These are phyloP conservation scores for Rhizopus sp. DNA, from an alignment of 371 early-diverging fungal genomes.

Conservation along the genomic window DNA sequence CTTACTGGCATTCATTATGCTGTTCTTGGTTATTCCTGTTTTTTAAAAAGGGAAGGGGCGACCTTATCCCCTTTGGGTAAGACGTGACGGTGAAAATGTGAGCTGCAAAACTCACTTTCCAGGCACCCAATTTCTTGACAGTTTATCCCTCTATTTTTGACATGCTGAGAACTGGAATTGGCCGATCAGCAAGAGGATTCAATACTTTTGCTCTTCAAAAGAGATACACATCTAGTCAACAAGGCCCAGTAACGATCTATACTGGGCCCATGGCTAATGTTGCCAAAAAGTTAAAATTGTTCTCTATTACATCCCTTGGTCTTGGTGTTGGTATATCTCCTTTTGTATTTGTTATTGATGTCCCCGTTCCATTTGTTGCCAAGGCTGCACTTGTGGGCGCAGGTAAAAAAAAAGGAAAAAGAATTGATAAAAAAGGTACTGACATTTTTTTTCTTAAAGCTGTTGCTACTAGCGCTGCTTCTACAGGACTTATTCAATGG, in stretches of 20 bases:
- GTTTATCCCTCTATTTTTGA: conserved; percentile 5
- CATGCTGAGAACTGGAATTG: conserved; percentile 19
- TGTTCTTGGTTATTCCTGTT: neutral
- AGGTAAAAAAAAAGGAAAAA: conserved; percentile 29
- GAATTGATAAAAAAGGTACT: neutral
- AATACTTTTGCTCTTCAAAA: neutral
- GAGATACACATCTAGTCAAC: conserved; percentile 3
- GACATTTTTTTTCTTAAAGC: conserved; percentile 29
- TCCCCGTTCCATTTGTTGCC: conserved; percentile 59
- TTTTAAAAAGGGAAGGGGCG: no score
- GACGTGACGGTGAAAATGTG: neutral
- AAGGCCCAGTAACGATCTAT: conserved; percentile 42
- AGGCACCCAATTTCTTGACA: neutral
- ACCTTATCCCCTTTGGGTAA: no score
- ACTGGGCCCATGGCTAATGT: conserved; percentile 61
- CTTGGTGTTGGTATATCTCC: conserved; percentile 59
- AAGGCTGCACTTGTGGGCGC: conserved; percentile 61
- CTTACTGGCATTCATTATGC: conserved; percentile 15
- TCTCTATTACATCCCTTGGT: conserved; percentile 62
- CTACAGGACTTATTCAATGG: conserved; percentile 64
- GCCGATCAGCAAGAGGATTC: conserved; percentile 1
- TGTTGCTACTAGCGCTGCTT: conserved; percentile 62
- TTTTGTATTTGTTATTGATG: conserved; percentile 63
- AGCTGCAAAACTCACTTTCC: neutral
- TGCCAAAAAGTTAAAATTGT: conserved; percentile 62